These are phyloP conservation scores for Chytriomyces hyalinus DNA, from an alignment of 192 early-diverging fungal genomes.

Conservation along the genomic window DNA sequence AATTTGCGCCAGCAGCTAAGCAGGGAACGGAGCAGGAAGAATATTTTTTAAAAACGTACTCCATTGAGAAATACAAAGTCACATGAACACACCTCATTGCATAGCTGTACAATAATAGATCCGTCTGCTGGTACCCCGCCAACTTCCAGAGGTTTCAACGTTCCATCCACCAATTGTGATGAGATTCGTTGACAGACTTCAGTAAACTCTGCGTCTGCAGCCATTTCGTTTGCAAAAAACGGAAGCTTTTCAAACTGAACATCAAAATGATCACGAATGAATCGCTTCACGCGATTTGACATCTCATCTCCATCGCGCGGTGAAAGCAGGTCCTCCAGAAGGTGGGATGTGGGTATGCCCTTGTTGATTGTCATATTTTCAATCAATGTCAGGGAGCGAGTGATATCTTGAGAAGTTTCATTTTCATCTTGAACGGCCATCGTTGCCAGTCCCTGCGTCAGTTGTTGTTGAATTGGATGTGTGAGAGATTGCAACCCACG, in stretches of 20 bases:
- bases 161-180: conserved; percentile 41
- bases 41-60: background rate
- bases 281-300: conserved; percentile 53
- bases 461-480: background rate
- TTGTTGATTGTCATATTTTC: conserved; percentile 66
- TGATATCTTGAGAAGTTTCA: conserved; percentile 35
- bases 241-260: conserved; percentile 56
- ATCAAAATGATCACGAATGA: conserved; percentile 51
- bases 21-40: background rate
- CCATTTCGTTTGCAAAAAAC: conserved; percentile 34
- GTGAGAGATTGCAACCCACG: background rate
- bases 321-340: conserved; percentile 54
- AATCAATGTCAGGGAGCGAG: conserved; percentile 51
- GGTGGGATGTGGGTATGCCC: conserved; percentile 47
- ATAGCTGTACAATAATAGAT: conserved; percentile 48
- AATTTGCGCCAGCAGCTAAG: conserved; percentile 54
- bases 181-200: conserved; percentile 46
- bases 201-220: conserved; percentile 26
- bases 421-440: conserved; percentile 41
- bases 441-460: conserved; percentile 24
- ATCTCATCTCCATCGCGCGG: conserved; percentile 59
- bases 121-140: conserved; percentile 56
- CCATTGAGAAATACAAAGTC: background rate
- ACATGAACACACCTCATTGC: conserved; percentile 43
- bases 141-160: conserved; percentile 45